Percentiles rank a stretch among this genome's conserved stretches.
These are phyloP conservation scores for Selenicereus undatus DNA, from an alignment of 148 eudicot species.

Conservation along the genomic window DNA sequence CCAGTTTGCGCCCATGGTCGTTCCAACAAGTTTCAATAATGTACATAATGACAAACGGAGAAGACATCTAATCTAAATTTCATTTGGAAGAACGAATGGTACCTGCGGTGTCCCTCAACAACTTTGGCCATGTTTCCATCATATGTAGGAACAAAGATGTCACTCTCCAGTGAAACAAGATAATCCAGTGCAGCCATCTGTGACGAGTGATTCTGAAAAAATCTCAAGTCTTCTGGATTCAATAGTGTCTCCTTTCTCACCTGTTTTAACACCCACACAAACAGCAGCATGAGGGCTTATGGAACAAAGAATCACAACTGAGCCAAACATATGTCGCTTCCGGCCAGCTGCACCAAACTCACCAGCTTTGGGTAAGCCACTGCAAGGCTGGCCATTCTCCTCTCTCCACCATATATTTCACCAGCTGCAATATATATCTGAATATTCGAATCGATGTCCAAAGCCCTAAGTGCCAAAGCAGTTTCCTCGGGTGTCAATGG, in stretches of 20 bases:
- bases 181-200: conserved; percentile 81
- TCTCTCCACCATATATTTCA: conserved; percentile 66
- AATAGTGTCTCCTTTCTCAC: conserved; percentile 67
- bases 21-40: not conserved
- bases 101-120: conserved; percentile 85
- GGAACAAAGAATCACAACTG: conserved; percentile 8
- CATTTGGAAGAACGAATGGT: conserved; percentile 4
- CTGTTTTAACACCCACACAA: conserved; percentile 27
- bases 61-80: not conserved
- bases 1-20: not conserved
- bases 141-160: conserved; percentile 74
- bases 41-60: not conserved
- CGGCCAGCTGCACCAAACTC: conserved; percentile 22
- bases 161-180: conserved; percentile 68
- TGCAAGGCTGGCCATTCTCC: conserved; percentile 66
- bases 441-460: conserved; percentile 49
- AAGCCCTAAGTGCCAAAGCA: conserved; percentile 47
- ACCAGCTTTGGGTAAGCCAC: conserved; percentile 88
- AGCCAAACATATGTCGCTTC: not conserved
- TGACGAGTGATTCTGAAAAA: conserved; percentile 66
- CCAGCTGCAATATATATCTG: conserved; percentile 76
- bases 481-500: conserved; percentile 80
- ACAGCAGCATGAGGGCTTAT: not conserved
- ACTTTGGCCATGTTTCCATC: conserved; percentile 88
- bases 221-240: conserved; percentile 50